phyloP scores from a whole-genome alignment of 352 stramenopile species.

The Peronospora farinosa region DNA sequence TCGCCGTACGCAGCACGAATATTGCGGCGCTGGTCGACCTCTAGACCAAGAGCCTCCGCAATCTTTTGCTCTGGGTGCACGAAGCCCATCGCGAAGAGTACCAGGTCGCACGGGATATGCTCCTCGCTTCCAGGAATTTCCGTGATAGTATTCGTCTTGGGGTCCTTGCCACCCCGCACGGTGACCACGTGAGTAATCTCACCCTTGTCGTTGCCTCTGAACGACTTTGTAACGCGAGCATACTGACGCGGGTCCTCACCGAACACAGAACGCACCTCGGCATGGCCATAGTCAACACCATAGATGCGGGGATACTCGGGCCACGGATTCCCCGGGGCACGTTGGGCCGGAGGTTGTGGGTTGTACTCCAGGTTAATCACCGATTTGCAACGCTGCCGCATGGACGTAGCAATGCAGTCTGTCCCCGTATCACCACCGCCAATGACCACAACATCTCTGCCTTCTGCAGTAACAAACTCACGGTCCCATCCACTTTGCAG shows the following conservation, averaged over 20 bases:
- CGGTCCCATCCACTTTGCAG: conserved; percentile 93
- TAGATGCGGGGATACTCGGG: conserved; percentile 96
- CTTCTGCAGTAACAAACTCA: conserved; percentile 93
- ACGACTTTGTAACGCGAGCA: conserved; percentile 64
- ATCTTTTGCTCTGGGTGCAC: conserved; percentile 90
- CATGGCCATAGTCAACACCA: conserved; percentile 97
- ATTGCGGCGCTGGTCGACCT: conserved; percentile 93
- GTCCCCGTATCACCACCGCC: conserved; percentile 95
- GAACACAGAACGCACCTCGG: conserved; percentile 91
- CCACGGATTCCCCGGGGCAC: conserved; percentile 94
- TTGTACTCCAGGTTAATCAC: conserved; percentile 97
- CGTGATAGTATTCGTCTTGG: conserved; percentile 65
- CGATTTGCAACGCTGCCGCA: conserved; percentile 94
- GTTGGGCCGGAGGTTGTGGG: conserved; percentile 83
- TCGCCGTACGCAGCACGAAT: conserved; percentile 90
- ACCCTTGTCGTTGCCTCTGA: conserved; percentile 67
- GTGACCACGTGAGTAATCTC: conserved; percentile 78
- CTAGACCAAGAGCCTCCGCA: conserved; percentile 81
- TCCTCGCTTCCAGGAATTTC: conserved; percentile 85
- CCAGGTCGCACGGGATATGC: conserved; percentile 91
- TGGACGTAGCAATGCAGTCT: conserved; percentile 97
- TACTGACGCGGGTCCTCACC: conserved; percentile 87
- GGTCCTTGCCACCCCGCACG: conserved; percentile 44
- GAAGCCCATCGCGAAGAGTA: conserved; percentile 97
- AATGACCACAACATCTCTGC: conserved; percentile 98